A percentile compares a stretch with the other conserved stretches of the same genome.
These are phyloP conservation scores for Dactylella cylindrospora DNA, from an alignment of 2,329 filamentous ascomycete species.

Conservation along the genomic window DNA sequence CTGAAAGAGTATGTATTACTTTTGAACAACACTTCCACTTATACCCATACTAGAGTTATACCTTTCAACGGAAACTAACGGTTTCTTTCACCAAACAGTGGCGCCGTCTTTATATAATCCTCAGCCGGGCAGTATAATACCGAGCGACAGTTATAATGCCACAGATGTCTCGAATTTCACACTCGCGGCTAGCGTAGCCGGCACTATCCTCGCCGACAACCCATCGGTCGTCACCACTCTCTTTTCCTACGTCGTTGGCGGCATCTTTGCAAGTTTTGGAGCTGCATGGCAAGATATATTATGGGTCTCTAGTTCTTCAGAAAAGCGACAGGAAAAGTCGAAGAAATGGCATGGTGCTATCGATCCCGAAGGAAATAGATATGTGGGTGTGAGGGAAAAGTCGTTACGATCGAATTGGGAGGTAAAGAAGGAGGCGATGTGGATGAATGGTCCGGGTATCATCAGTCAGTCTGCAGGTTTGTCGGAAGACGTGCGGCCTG, in stretches of 20 bases:
- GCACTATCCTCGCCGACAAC: slow-evolving; percentile 23
- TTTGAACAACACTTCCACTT: too few species aligned
- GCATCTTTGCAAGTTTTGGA: slow-evolving; percentile 41
- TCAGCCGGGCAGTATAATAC: too few species aligned
- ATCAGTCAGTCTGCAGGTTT: slow-evolving; percentile 11
- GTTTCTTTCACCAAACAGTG: too few species aligned
- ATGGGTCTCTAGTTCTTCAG: slow-evolving; percentile 19
- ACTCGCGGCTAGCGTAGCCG: slow-evolving; percentile 25
- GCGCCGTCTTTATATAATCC: too few species aligned
- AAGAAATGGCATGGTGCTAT: slow-evolving; percentile 23
- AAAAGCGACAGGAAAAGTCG: slow-evolving; percentile 13
- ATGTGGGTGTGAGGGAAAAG: slow-evolving; percentile 13
- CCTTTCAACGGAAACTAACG: too few species aligned
- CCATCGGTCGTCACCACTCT: slow-evolving; percentile 21
- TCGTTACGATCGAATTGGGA: slow-evolving; percentile 31
- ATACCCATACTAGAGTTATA: too few species aligned
- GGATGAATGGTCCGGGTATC: slow-evolving; percentile 9
- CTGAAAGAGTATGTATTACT: too few species aligned
- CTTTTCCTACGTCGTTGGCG: slow-evolving; percentile 33
- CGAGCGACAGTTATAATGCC: too few species aligned
- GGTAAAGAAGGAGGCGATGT: slow-evolving; percentile 4
- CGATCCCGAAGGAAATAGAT: slow-evolving; percentile 19
- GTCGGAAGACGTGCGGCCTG: slow-evolving; percentile 5
- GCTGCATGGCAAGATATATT: slow-evolving; percentile 14
- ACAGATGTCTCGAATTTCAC: slow-evolving; percentile 37